Evolutionary conservation across 768 basidiomycete species (phyloP).

Genomic region (Phylloporus sp.): DNA sequence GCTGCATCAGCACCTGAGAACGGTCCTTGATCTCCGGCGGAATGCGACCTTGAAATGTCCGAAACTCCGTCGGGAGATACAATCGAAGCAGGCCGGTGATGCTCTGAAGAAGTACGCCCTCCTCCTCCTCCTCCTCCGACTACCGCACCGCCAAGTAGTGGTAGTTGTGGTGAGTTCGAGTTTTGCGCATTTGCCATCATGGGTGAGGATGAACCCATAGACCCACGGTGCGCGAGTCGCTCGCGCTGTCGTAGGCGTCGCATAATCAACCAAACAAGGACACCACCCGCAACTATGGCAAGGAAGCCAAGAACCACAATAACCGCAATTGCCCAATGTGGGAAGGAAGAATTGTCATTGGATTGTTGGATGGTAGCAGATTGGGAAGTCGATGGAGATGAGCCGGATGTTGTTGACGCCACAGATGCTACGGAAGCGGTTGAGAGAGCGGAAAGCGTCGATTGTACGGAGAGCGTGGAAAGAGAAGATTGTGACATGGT

Average conservation of each 20-base stretch:
- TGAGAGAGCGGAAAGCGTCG: conserved; percentile 26
- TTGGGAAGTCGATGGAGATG: conserved; percentile 19
- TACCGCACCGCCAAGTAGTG: conserved; percentile 38
- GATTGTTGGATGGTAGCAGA: conserved; percentile 47
- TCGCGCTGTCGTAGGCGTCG: conserved; percentile 59
- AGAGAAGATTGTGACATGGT: conserved; percentile 44
- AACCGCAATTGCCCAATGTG: conserved; percentile 89
- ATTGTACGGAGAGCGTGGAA: conserved; percentile 33
- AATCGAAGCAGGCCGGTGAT: conserved; percentile 35
- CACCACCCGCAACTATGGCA: conserved; percentile 66
- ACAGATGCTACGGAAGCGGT: conserved; percentile 38
- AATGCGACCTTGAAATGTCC: conserved; percentile 58
- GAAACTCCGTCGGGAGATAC: conserved; percentile 73
- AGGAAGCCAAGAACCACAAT: conserved; percentile 84
- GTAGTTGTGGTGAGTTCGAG: conserved; percentile 42
- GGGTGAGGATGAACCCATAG: conserved; percentile 75
- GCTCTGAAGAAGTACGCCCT: conserved; percentile 31
- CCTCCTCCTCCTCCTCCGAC: conserved; percentile 33
- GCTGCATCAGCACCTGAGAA: conserved; percentile 86
- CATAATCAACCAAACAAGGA: conserved; percentile 70
- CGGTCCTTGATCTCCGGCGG: conserved; percentile 60
- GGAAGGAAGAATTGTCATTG: conserved; percentile 47
- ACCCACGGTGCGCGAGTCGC: conserved; percentile 56
- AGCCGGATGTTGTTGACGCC: conserved; percentile 35
- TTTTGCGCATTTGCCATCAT: conserved; percentile 70